phyloP scores from a whole-genome alignment of 2,329 filamentous ascomycete species.

The Byssoonygena ceratinophila region DNA sequence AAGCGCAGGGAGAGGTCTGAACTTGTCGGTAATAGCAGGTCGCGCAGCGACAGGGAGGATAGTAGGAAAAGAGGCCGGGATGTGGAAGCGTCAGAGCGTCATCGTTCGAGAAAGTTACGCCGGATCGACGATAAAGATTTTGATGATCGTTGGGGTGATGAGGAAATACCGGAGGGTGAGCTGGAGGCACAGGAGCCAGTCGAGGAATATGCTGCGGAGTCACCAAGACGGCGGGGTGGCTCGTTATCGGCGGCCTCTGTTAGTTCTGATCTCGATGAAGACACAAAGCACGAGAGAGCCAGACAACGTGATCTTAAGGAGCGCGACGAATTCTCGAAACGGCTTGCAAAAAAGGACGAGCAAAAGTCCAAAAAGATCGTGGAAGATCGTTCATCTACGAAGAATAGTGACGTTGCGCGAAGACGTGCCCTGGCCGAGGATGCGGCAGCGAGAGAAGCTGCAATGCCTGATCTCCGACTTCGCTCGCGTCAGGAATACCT shows the following conservation, averaged over 20 bases:
- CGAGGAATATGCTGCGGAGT: conserved; percentile 44
- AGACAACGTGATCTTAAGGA: conserved; percentile 60
- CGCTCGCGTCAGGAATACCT: conserved; percentile 86
- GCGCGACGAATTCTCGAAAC: conserved; percentile 67
- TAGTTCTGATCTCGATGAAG: conserved; percentile 49
- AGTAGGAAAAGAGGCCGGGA: conserved; percentile 29
- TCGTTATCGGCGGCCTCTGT: conserved; percentile 12
- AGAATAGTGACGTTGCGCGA: conserved; percentile 49
- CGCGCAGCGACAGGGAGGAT: conserved; percentile 23
- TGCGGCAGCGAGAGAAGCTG: conserved; percentile 54
- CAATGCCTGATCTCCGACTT: conserved; percentile 70
- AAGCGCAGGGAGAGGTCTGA: conserved; percentile 17
- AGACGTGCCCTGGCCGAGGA: conserved; percentile 57
- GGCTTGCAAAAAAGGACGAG: conserved; percentile 61
- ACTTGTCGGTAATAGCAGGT: neutral
- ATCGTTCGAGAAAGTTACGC: conserved; percentile 43
- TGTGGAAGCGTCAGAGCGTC: conserved; percentile 32
- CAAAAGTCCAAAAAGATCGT: conserved; percentile 58
- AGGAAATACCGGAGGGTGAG: conserved; percentile 43
- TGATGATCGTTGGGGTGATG: conserved; percentile 73
- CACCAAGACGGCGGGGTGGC: neutral
- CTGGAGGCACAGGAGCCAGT: conserved; percentile 34
- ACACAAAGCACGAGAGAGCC: conserved; percentile 47
- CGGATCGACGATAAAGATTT: conserved; percentile 47
- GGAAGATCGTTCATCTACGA: conserved; percentile 48